phyloP scores from a whole-genome alignment of 2,329 filamentous ascomycete genomes.

The Trichoderma afroharzianum region DNA sequence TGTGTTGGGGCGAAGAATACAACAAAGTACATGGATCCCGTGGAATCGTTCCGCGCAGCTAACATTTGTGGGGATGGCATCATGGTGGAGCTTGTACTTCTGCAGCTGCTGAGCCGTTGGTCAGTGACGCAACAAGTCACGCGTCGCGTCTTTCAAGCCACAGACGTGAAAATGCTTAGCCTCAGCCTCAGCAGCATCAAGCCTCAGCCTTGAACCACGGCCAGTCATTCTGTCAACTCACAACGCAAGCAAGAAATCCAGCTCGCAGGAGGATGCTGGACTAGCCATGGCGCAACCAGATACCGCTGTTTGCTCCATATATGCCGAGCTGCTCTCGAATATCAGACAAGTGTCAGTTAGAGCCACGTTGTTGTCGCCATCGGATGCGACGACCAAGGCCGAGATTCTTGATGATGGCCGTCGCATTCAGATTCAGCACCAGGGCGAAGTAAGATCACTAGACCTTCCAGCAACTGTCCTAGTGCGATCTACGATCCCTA shows the following conservation, averaged over 20 bases:
- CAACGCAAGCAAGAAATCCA: neutral
- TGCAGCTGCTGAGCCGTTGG: neutral
- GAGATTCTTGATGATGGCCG: slow-evolving; percentile 44
- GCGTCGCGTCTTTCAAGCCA: slow-evolving; percentile 8
- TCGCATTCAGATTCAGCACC: slow-evolving; percentile 47
- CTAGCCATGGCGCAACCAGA: slow-evolving; percentile 20
- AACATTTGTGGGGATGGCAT: slow-evolving; percentile 5
- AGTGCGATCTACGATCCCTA: slow-evolving; percentile 35
- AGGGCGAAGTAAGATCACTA: slow-evolving; percentile 34
- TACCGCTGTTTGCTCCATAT: slow-evolving; percentile 40
- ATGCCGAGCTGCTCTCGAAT: slow-evolving; percentile 63
- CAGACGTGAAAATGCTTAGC: neutral
- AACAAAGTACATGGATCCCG: neutral
- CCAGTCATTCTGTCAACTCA: neutral
- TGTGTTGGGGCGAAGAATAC: slow-evolving; percentile 7
- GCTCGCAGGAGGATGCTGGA: neutral
- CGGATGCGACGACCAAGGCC: slow-evolving; percentile 41
- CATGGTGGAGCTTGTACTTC: slow-evolving; percentile 1
- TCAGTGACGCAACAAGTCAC: slow-evolving; percentile 15
- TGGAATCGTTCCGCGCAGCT: neutral
- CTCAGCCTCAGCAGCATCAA: neutral
- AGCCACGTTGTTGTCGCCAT: slow-evolving; percentile 45
- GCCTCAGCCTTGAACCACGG: neutral
- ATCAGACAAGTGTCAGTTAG: slow-evolving; percentile 61
- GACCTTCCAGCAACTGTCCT: slow-evolving; percentile 43